Percentiles rank a stretch among this genome's conserved stretches.
These are phyloP conservation scores for Hypoxylon sp. DNA, from an alignment of 2,329 filamentous ascomycete genomes.

Conservation along the genomic window DNA sequence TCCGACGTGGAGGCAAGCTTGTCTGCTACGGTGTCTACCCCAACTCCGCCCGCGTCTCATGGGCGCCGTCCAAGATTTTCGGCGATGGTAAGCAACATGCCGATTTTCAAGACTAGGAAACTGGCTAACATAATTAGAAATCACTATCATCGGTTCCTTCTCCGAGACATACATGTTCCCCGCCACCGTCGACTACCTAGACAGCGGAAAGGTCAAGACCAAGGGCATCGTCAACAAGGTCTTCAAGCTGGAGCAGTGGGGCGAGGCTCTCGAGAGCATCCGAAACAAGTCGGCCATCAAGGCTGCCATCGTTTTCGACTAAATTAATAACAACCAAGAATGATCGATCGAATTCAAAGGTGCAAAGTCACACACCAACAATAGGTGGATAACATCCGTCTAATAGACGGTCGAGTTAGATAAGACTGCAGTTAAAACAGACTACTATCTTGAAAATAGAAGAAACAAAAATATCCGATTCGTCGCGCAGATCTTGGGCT, in stretches of 20 bases:
- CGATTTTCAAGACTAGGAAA: neutral
- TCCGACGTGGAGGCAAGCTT: slow-evolving; percentile 76
- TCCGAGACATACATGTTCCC: slow-evolving; percentile 80
- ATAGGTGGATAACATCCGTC: neutral
- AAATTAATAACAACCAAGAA: slow-evolving; percentile 40
- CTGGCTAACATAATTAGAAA: slow-evolving; percentile 64
- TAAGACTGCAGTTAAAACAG: slow-evolving; percentile 37
- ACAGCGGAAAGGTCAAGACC: slow-evolving; percentile 71
- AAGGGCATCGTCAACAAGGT: slow-evolving; percentile 78
- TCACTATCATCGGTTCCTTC: slow-evolving; percentile 79
- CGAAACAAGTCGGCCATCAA: slow-evolving; percentile 80
- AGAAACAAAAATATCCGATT: slow-evolving; percentile 30
- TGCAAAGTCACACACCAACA: slow-evolving; percentile 11
- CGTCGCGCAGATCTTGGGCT: slow-evolving; percentile 3
- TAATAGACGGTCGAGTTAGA: slow-evolving; percentile 5
- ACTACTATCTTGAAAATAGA: slow-evolving; percentile 39
- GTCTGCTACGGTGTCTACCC: slow-evolving; percentile 79
- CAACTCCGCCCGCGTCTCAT: slow-evolving; percentile 70
- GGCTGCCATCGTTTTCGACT: slow-evolving; percentile 78
- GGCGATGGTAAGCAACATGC: slow-evolving; percentile 53
- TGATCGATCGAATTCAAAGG: slow-evolving; percentile 1
- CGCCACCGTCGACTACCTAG: slow-evolving; percentile 64
- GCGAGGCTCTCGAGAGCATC: slow-evolving; percentile 76
- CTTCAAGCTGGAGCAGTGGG: slow-evolving; percentile 79
- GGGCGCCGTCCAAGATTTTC: slow-evolving; percentile 79